These are phyloP conservation scores for Solanum bukasovii DNA, from an alignment of 257 asterid species.

Conservation along the genomic window DNA sequence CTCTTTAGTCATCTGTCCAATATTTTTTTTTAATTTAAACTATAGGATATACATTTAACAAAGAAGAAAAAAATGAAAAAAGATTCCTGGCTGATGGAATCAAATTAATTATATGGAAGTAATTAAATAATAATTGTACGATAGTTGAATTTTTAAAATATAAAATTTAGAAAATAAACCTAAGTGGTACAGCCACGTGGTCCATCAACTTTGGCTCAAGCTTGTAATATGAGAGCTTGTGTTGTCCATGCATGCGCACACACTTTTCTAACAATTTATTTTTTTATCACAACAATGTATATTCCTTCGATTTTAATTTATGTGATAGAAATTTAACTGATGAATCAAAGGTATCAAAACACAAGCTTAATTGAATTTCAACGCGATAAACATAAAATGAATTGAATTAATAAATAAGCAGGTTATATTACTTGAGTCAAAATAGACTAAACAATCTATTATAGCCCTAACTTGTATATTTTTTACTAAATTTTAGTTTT, in stretches of 20 bases:
- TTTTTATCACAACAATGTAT: neutral
- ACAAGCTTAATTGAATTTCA: neutral
- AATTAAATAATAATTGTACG: neutral
- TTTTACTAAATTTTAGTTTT: neutral
- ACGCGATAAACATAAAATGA: neutral
- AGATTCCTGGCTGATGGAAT: neutral
- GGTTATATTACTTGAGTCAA: neutral
- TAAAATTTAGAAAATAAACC: neutral
- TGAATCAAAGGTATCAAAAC: neutral
- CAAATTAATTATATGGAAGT: neutral
- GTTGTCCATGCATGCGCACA: neutral
- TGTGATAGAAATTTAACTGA: neutral
- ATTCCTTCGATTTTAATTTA: neutral
- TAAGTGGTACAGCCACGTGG: neutral
- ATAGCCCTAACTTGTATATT: neutral
- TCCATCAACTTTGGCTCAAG: slow-evolving; percentile 1
- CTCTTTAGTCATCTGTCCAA: neutral
- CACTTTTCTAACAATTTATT: neutral
- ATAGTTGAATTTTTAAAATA: neutral
- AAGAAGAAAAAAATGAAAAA: neutral
- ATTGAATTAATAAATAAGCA: neutral
- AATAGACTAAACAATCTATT: neutral
- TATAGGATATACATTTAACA: neutral
- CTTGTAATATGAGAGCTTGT: neutral
- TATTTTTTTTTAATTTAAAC: neutral